Evolutionary conservation across 805 yeast species (phyloP), one percentile per base, ranked within the genome.

Genomic region (Wickerhamomyces strasburgensis): DNA sequence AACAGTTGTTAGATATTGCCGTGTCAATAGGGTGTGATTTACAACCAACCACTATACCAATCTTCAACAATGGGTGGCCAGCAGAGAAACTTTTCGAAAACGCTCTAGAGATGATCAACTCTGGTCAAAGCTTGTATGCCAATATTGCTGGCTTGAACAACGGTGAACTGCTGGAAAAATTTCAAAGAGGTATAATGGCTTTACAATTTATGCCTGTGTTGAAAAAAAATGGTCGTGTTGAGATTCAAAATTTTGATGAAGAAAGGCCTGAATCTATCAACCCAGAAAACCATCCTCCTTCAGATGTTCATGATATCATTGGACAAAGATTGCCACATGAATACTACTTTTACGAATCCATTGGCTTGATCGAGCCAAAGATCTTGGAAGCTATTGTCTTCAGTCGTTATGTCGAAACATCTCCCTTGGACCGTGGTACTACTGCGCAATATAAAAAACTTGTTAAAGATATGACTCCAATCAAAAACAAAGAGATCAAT

Each of bases 311-410:
- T 56, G 88, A 80, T 31, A 73, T 88, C 32, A 70, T 93, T 33
- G 87, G 94, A 8, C 86, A 84, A 57, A 75, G 89, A 54, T 66
- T 93, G 35, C 94, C 97, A 2, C 84, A 86, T 37, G 98, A 89
- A 60, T 69, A 83, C 29, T 81, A 76, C 52, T 88, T 81, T 56
- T 93, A 87, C 58, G 77, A 77, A 54, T 81, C 94, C 1, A 59
- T 83, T 40, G 98, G 97, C 2, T 56, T 89, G 17, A 63, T 83
- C 10, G 74, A 80, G 6, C 62, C 80, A 5, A 78, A 77, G 39
- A 57, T 85, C 17, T 69, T 82, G 29, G 83, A 81, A 44, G 75
- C 87, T 0, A 67, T 89, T 14, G 69, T 81, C 1, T 75, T 75
- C 40, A 93, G 87, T 2, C 61, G 65, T 24, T 72, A 74, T 42